A percentile compares a stretch with the other conserved stretches of the same genome.
These are phyloP conservation scores for Zalaria sp. DNA, from an alignment of 2,329 filamentous ascomycete genomes.

Conservation along the genomic window DNA sequence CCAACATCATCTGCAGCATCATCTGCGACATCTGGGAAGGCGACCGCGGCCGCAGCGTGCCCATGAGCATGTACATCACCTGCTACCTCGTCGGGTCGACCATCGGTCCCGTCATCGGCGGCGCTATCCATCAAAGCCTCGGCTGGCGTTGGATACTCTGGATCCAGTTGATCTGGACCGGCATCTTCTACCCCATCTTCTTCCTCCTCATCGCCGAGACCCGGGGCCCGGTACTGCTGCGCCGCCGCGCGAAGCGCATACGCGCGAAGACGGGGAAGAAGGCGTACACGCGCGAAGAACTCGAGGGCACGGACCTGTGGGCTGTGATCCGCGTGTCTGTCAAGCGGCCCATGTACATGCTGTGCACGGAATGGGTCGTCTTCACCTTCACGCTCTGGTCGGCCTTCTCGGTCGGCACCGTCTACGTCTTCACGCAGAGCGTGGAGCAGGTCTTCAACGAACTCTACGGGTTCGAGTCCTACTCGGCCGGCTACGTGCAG, in stretches of 20 bases:
- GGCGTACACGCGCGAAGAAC: constrained; percentile 21
- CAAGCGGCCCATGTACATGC: constrained; percentile 22
- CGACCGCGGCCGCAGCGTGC: constrained; percentile 17
- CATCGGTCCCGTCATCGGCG: constrained; percentile 22
- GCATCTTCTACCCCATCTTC: constrained; percentile 25
- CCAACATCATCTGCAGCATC: constrained; percentile 21
- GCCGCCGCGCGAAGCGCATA: constrained; percentile 19
- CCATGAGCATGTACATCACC: constrained; percentile 21
- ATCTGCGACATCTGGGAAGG: constrained; percentile 24
- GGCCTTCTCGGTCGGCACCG: constrained; percentile 30
- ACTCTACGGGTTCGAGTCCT: constrained; percentile 26
- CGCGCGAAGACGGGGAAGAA: constrained; percentile 14
- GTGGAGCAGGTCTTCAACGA: constrained; percentile 27
- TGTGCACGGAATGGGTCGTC: constrained; percentile 36
- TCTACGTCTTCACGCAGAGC: constrained; percentile 37
- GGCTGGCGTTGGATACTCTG: constrained; percentile 26
- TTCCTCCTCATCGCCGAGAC: constrained; percentile 30
- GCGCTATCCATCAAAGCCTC: constrained; percentile 16
- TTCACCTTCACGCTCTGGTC: constrained; percentile 34
- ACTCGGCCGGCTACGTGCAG: constrained; percentile 31
- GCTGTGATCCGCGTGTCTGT: constrained; percentile 19
- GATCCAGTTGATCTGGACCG: constrained; percentile 30
- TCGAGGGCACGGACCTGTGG: constrained; percentile 14
- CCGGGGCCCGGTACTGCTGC: constrained; percentile 32
- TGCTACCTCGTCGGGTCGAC: constrained; percentile 20